Percentiles rank a stretch among this genome's conserved stretches.
These are phyloP conservation scores for Aureobasidium pullulans DNA, from an alignment of 2,329 filamentous ascomycete genomes.

Conservation along the genomic window DNA sequence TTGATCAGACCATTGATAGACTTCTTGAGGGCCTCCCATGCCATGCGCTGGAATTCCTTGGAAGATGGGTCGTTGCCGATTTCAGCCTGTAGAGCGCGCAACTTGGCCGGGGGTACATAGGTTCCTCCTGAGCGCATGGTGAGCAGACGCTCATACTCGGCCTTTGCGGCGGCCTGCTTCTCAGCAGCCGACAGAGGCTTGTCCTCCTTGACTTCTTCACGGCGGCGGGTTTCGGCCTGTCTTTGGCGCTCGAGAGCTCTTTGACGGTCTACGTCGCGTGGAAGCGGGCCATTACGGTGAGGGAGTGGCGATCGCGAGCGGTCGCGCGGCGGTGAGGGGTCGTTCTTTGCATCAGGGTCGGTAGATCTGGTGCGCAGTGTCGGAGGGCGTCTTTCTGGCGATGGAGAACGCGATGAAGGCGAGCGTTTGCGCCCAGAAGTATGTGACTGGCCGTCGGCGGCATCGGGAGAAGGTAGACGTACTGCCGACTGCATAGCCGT, in stretches of 20 bases:
- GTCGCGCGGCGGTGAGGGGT: conserved; percentile 17
- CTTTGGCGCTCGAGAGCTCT: conserved; percentile 47
- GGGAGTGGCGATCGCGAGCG: conserved; percentile 17
- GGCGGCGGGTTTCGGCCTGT: conserved; percentile 38
- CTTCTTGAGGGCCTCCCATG: conserved; percentile 98
- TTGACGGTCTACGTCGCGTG: conserved; percentile 42
- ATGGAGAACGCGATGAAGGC: conserved; percentile 28
- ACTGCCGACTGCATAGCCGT: conserved; percentile 16
- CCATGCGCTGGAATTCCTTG: conserved; percentile 98
- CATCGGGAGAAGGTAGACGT: conserved; percentile 14
- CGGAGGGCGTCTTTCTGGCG: conserved; percentile 27
- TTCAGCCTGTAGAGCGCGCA: conserved; percentile 87
- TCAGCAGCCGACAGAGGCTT: conserved; percentile 65
- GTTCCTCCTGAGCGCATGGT: conserved; percentile 92
- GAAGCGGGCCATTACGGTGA: conserved; percentile 30
- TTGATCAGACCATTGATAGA: conserved; percentile 98
- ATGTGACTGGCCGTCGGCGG: conserved; percentile 12
- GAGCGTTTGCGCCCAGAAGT: conserved; percentile 25
- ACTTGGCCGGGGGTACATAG: conserved; percentile 86
- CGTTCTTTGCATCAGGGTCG: neutral
- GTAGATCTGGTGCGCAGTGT: conserved; percentile 22
- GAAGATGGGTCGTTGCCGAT: conserved; percentile 85
- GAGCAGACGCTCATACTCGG: conserved; percentile 86
- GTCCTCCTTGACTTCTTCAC: conserved; percentile 36
- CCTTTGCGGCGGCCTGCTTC: conserved; percentile 81